These are phyloP conservation scores for Rhynchospora pubera DNA, from an alignment of 176 grass and related monocot species.

Conservation along the genomic window DNA sequence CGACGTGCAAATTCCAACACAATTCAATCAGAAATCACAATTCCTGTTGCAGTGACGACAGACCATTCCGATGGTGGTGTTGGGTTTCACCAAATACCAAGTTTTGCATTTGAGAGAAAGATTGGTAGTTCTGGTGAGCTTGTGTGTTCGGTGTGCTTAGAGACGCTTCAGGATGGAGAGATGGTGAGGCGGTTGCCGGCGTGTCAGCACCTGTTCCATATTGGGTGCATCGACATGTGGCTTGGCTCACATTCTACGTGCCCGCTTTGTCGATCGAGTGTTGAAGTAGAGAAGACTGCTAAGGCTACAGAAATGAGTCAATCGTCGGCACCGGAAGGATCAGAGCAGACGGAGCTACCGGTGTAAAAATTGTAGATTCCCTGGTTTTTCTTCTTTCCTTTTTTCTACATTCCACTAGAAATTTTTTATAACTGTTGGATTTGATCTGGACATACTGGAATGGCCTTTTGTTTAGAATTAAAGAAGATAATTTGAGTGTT, in stretches of 20 bases:
- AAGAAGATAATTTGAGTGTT: neutral
- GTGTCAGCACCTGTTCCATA: constrained; percentile 30
- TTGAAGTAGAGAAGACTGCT: neutral
- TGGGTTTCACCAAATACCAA: constrained; percentile 6
- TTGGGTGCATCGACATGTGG: constrained; percentile 41
- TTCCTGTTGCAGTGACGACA: neutral
- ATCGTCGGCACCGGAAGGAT: neutral
- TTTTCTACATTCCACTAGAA: neutral
- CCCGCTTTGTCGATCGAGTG: constrained; percentile 31
- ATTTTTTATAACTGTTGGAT: neutral
- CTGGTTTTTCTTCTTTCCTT: neutral
- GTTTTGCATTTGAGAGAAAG: constrained; percentile 5
- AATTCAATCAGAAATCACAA: neutral
- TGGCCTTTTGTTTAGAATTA: neutral
- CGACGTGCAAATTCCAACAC: neutral
- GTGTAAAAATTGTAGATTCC: neutral
- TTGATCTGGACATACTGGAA: neutral
- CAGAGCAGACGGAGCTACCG: neutral
- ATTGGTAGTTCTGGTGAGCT: neutral
- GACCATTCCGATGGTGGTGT: neutral
- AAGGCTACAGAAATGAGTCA: neutral
- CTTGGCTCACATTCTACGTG: constrained; percentile 27
- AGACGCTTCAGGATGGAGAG: constrained; percentile 3
- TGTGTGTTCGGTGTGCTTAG: constrained; percentile 17
- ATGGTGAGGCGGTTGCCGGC: constrained; percentile 7